Base-by-base conservation (phyloP, 495 filamentous ascomycete species). In the Penicillium macrosclerotiorum region DNA sequence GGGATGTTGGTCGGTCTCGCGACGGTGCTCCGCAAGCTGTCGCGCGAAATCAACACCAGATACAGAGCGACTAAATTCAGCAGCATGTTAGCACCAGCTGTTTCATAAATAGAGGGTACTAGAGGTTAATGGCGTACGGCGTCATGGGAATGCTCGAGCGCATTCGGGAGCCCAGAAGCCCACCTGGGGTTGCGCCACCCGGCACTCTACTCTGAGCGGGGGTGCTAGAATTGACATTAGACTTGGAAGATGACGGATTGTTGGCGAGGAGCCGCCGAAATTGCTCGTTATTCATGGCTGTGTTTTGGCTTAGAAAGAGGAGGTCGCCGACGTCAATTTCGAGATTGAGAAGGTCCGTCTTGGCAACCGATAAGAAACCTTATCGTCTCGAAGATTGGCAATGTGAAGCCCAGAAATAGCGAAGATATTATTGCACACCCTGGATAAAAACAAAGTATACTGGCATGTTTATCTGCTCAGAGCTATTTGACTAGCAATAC, bases 211-310 rank as follows among this genome's bases (percentile, higher is more conserved):
- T 55, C 26, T 47, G 55, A 18, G 43, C 22, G 19, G 54, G 51
- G 11, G 46, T 16, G 20, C 37, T 20, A 5, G 47, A 26, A 16
- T 49, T 45, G 4, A 57, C 37, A 7, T 29, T 50, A 4, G 53
- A 49, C 19, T 60, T 63, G 12, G 45, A 54, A 12, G 57, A 42
- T 13, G 56, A 47, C 9, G 57, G 52, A 19, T 68, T 77, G 43
- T 78, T 77, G 30, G 82, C 69, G 7, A 98, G 60, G n/a, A 98
- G 81, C 42, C 86, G 84, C 37, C 93, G 90, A 62, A 98, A 98
- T 62, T 98, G 89, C 13, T 88, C 79, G 78, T 97, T 96, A 64
- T 98, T 95, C 93, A 98, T 98, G 45, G 33, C 34, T 40, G 44
- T 23, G 24, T 31, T 18, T 20, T 24, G 32, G 29, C 27, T 42